Base-by-base conservation (phyloP, 177 flowering plant genomes). In the Vitis hybrid region DNA sequence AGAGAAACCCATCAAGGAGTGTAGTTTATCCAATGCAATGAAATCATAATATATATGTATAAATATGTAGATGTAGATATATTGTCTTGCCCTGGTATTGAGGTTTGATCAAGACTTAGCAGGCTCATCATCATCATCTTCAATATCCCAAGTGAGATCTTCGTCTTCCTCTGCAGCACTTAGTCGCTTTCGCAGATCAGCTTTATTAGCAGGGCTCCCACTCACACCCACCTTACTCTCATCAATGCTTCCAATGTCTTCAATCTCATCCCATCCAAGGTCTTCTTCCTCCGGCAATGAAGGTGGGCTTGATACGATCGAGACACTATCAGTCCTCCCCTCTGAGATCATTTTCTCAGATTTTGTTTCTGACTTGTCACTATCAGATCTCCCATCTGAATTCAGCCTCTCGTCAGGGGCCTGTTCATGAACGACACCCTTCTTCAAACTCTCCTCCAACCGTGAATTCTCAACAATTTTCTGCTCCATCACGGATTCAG, bases 121-220 rank as follows among this genome's bases (percentile, higher is more conserved):
- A 54, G 86, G 77, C 65, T 82, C 82, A 68, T 83, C 87, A 71
- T 83, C 87, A 71, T 88, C 95, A 60, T 95, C 97, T 83, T 94
- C 98, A 80, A 92, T 85, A 75, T 92, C 98, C 98, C 98, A 95
- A 77, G 77, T 91, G 70, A 95, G 81, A 77, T 92, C 92, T 81
- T 92, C 98, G 6, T 91, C 97, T 18, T 91, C 97, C 12, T 84
- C 98, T 4, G 87, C 87, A 66, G 68, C 77, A 79, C 83, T 90
- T 73, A 88, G 68, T 52, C 86, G 76, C 85, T 88, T 91, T 2
- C 80, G 79, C 80, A 89, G 44, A 71, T 86, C 90, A 73, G 66
- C 78, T 73, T 69, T 82, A 62, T 61, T 80, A 1, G 83, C 47
- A 38, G 47, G 68, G 61, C 82, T 85, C 8, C 76, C 87, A 72